A percentile compares a stretch with the other conserved stretches of the same genome.
These are phyloP conservation scores for Lyophyllum semitale DNA, from an alignment of 768 basidiomycete genomes.

Conservation along the genomic window DNA sequence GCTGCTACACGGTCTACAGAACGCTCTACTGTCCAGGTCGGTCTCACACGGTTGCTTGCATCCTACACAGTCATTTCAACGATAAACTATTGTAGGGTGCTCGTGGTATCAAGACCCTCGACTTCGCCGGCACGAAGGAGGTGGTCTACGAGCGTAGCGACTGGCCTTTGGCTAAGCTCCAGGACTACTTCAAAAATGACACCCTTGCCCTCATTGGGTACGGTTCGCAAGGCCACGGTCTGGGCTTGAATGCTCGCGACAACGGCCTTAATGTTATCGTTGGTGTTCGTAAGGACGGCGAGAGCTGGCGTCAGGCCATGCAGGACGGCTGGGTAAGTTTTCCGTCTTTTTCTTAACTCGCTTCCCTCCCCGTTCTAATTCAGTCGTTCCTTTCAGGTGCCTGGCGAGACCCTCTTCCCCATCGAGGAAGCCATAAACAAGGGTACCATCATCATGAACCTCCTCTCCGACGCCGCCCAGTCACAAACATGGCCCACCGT, in stretches of 20 bases:
- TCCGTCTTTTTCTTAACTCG: constrained; percentile 4
- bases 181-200: constrained; percentile 99
- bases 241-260: constrained; percentile 98
- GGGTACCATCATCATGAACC: constrained; percentile 99
- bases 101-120: constrained; percentile 92
- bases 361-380: not conserved
- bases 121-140: constrained; percentile 95
- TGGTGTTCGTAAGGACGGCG: constrained; percentile 95
- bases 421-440: constrained; percentile 96
- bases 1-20: constrained; percentile 41
- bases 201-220: constrained; percentile 99
- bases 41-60: constrained; percentile 13
- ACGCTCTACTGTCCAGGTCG: constrained; percentile 33
- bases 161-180: constrained; percentile 97
- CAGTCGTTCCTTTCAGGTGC: constrained; percentile 56
- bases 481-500: constrained; percentile 90
- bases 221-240: constrained; percentile 98
- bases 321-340: constrained; percentile 91
- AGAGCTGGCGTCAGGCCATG: constrained; percentile 93
- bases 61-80: constrained; percentile 7
- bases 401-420: constrained; percentile 96
- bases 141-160: constrained; percentile 93
- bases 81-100: constrained; percentile 37
- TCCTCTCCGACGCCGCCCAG: constrained; percentile 99
- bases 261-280: constrained; percentile 98